These are phyloP conservation scores for Sungouiella thailandica DNA, from an alignment of 805 yeast genomes.

Conservation along the genomic window DNA sequence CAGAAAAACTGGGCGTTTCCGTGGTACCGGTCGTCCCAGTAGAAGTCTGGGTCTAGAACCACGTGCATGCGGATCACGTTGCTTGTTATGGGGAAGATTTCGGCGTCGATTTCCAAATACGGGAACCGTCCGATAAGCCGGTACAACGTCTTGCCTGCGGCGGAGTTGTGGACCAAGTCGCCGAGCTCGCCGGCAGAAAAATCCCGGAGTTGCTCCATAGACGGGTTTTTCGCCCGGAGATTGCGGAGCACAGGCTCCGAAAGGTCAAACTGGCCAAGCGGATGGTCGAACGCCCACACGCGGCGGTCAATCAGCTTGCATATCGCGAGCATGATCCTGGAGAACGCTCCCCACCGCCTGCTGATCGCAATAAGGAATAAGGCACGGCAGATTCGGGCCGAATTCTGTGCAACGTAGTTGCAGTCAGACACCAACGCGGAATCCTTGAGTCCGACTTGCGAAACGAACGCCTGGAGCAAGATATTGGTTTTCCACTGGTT, in stretches of 20 bases:
- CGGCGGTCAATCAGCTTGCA: slow-evolving; percentile 84
- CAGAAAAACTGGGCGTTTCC: slow-evolving; percentile 85
- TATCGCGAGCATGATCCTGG: slow-evolving; percentile 67
- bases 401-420: slow-evolving; percentile 91
- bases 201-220: slow-evolving; percentile 69
- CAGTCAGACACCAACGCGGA: slow-evolving; percentile 82
- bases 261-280: slow-evolving; percentile 79
- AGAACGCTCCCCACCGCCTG: slow-evolving; percentile 84
- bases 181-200: slow-evolving; percentile 77
- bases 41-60: slow-evolving; percentile 66
- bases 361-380: slow-evolving; percentile 81
- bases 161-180: slow-evolving; percentile 77
- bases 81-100: slow-evolving; percentile 82
- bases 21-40: slow-evolving; percentile 79
- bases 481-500: slow-evolving; percentile 85
- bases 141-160: slow-evolving; percentile 63
- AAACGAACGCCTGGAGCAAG: slow-evolving; percentile 81
- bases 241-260: slow-evolving; percentile 61
- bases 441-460: slow-evolving; percentile 66
- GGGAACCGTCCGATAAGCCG: slow-evolving; percentile 71
- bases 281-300: slow-evolving; percentile 88
- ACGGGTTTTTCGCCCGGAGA: slow-evolving; percentile 58
- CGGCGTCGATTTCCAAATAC: slow-evolving; percentile 64
- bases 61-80: slow-evolving; percentile 82
- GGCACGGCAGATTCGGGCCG: slow-evolving; percentile 91